Base-by-base conservation (phyloP, 2,329 filamentous ascomycete species). In the Chalaropsis ovoidea region DNA sequence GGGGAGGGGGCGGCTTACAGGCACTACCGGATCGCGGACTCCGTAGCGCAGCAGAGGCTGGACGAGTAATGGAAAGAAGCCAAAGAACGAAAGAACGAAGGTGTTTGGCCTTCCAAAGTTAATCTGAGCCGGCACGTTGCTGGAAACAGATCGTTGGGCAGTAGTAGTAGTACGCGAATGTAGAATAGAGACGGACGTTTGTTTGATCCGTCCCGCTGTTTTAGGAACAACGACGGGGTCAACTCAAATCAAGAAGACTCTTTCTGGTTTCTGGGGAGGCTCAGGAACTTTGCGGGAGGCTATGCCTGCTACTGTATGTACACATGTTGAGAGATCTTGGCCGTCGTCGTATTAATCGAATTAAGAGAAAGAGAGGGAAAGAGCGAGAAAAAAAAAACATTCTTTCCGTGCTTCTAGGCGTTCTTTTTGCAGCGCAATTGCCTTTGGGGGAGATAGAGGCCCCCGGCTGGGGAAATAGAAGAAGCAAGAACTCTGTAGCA, bases 141-240 rank as follows among this genome's bases (percentile, higher is more conserved):
- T 35, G 27, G 5, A n/a, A 35, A 27, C 6, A 35, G 52, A 58
- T 58, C 27, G 19, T n/a, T 35, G 52, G 52, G 52, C 11, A 11
- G 11, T 15, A 11, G 11, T 19, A 35, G 52, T 58, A 35, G 52
- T 2, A 58, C 27, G 52, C 35, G 52, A 56, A 56, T 17, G 35
- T 17, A 35, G 52, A 56, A 39, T 35, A 58, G 52, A 35, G 52
- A 58, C 52, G 27, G 24, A n/a, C 5, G 27, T 35, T 58, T 58
- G 52, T 35, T 58, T 58, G 52, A 58, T 58, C 52, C 52, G 52
- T 58, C 27, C 52, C 24, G 24, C 52, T 58, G 52, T 58, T 35
- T 58, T 58, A 58, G 22, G 27, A 35, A n/a, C 31, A 39, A 24
- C 17, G 47, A 52, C 47, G 24, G 45, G 47, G 17, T 11, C 8